These are phyloP conservation scores for Tillandsia leiboldiana DNA, from an alignment of 176 grass and related monocot species.

Conservation along the genomic window DNA sequence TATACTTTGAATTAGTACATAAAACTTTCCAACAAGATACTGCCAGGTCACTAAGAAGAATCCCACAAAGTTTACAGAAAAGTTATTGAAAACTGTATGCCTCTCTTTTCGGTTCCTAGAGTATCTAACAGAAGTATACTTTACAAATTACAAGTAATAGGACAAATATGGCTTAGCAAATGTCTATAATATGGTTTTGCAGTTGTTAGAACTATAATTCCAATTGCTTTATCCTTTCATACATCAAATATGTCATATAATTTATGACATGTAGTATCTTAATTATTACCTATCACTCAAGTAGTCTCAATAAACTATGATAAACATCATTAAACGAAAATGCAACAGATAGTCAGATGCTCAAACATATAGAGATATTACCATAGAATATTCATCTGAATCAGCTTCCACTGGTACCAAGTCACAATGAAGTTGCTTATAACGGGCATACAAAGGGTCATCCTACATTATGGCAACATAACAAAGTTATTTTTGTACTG, in stretches of 20 bases:
- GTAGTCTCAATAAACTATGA: not conserved
- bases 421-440: conserved; percentile 80
- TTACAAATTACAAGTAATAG: not conserved
- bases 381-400: conserved; percentile 71
- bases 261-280: not conserved
- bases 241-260: not conserved
- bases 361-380: conserved; percentile 27
- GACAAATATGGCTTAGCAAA: not conserved
- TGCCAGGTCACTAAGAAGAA: not conserved
- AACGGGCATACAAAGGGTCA: conserved; percentile 60
- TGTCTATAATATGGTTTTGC: not conserved
- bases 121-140: not conserved
- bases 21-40: not conserved
- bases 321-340: not conserved
- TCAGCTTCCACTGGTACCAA: conserved; percentile 51
- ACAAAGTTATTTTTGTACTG: not conserved
- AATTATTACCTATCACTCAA: too few relatives aligned
- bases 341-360: not conserved
- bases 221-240: not conserved
- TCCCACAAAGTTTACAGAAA: not conserved
- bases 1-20: not conserved
- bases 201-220: not conserved
- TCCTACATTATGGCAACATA: conserved; percentile 37
- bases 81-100: not conserved
- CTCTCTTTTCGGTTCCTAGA: not conserved